Evolutionary conservation across 164 flowering plant species (phyloP), one percentile per base, ranked within the genome.

Genomic region (Liriodendron chinense): DNA sequence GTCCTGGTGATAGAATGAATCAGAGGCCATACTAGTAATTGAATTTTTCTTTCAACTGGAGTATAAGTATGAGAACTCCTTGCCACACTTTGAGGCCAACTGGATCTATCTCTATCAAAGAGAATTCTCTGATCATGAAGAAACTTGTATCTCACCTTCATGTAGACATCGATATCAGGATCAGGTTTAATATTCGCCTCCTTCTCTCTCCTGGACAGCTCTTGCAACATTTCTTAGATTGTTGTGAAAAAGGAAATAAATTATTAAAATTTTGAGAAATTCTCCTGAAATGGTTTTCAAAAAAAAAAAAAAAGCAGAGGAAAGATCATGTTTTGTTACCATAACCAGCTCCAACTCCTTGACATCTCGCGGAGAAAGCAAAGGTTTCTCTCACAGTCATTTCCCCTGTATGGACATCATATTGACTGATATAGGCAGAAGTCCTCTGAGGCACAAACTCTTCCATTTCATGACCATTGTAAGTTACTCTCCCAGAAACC

Each of bases 361-460:
- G 92, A 61, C 92, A 89, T 77, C 89, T 83, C 8, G 87, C 90
- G 24, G 89, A 85, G 77, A 85, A 87, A 64, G 86, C 87, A 64
- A 86, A 75, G 22, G 89, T 84, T 77, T 86, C 89, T 72, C 88
- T 80, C 1, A 87, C 89, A n/a, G 88, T 85, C 87, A 87, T 78
- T 75, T 87, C 89, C 53, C 89, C 90, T 0, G 85, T 81, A 76
- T 87, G 90, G 48, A 85, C 74, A 78, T 89, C 90, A 74, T 87
- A 69, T 72, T 89, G 92, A 70, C 90, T 82, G 64, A 89, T 86
- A 66, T 89, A 89, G 10, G 92, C 87, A 13, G 90, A 80, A 1
- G 90, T 85, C 74, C 89, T 82, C 76, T 87, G 86, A 16, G 90
- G 90, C 13, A 88, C 87, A 86, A 90, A 90, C 75, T 90, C 93